Evolutionary conservation across 345 rosid genomes (phyloP), one percentile per base, ranked within the genome.

Genomic region (Clausena lansium): DNA sequence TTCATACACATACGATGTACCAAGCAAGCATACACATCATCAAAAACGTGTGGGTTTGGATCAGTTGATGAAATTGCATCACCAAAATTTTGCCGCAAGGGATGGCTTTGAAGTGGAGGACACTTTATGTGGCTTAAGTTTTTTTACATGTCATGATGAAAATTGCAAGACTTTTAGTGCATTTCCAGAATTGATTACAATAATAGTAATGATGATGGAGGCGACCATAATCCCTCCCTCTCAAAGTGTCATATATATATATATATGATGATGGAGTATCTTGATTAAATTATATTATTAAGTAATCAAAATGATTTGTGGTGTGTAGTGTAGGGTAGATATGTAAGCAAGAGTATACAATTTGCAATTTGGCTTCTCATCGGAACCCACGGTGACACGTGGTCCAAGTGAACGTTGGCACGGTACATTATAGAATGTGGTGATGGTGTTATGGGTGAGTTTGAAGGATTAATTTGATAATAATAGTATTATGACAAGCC

Each of bases 1-100:
- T 67, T 38, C 30, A n/a, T n/a, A 8, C 54, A n/a, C 52, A n/a
- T 67, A 0, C 35, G 47, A 8, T 3, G 50, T 13, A 3, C 50
- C 50, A 1, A 45, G 10, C 38, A 63, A 28, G 39, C 33, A 70
- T 33, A 33, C 17, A 14, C 20, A n/a, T 58, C 24, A 3, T 9
- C 14, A 38, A 25, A 38, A 73, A 33, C 36, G 67, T 73, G 36
- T 73, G 57, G 33, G 36, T 24, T 73, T 25, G 41, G 68, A 30
- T 19, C 20, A 36, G 52, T 58, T 45, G 69, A 36, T 36, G 7
- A 32, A 54, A 25, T 25, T 27, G 15, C 38, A 63, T 47, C 61
- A 75, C 68, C 73, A 70, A 45, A 45, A 19, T 22, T 22, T 75
- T 62, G 70, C 70, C 60, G 45, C 61, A 60, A 77, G 28, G 39